Conservation (phyloP, 257 asterid genomes). For the Mentha longifolia region DNA sequence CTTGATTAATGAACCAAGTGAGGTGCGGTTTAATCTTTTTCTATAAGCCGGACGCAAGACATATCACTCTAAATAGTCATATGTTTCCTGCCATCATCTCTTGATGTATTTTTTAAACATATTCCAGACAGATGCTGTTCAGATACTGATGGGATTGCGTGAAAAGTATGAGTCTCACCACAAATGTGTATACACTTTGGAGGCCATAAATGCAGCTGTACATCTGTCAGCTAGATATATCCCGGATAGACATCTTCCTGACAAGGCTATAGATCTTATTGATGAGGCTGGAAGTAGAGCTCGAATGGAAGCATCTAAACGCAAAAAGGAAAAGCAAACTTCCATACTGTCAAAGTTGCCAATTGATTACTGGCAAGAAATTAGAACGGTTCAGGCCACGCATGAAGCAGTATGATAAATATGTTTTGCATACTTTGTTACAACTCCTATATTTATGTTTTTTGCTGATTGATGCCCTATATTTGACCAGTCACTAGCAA, state of each 20-base stretch:
- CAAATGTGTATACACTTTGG: conserved; percentile 80
- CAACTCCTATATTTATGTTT: neutral
- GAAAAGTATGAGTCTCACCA: conserved; percentile 87
- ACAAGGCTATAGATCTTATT: conserved; percentile 94
- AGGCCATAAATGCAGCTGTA: conserved; percentile 95
- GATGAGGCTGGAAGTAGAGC: conserved; percentile 99
- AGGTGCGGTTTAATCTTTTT: conserved; percentile 55
- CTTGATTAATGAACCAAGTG: conserved; percentile 75
- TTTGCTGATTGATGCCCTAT: conserved; percentile 25
- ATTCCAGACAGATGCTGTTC: conserved; percentile 79
- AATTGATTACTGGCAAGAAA: conserved; percentile 87
- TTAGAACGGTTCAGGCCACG: conserved; percentile 77
- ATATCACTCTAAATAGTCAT: neutral
- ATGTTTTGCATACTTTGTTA: conserved; percentile 12
- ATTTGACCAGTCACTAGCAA: conserved; percentile 54
- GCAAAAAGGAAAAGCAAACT: conserved; percentile 71
- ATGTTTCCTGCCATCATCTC: conserved; percentile 29
- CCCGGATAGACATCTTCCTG: conserved; percentile 95
- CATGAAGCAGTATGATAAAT: conserved; percentile 65
- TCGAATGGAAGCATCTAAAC: conserved; percentile 77
- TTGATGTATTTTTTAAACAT: conserved; percentile 26
- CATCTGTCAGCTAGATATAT: conserved; percentile 84
- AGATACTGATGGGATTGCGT: conserved; percentile 82
- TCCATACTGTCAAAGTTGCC: conserved; percentile 73
- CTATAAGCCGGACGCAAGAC: conserved; percentile 13